Base-by-base conservation (phyloP, 1,139 yeast genomes). In the Pichia cactophila region DNA sequence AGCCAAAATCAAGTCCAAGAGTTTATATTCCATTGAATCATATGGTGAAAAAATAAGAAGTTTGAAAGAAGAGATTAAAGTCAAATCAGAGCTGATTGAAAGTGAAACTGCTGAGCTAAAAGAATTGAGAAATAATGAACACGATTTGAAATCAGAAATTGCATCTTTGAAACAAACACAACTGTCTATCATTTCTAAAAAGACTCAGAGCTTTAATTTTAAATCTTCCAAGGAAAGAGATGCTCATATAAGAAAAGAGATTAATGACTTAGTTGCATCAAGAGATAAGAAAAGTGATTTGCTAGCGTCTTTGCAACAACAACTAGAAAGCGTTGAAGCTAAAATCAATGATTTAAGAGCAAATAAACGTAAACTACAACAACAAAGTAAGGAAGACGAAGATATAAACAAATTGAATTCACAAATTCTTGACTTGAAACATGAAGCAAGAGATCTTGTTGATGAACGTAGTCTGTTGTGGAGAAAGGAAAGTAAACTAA, bases 401-500 rank as follows among this genome's bases (percentile, higher is more conserved):
- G 33, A 35, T 39, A 47, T 51, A 20, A n/a, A 35, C n/a, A 7
- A 60, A 6, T 17, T 50, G 2, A 55, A 54, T 43, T 35, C 44
- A n/a, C 63, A 64, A 29, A 53, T 74, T 5, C 49, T 62, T 6
- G 60, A 60, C 0, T 56, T 75, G 33, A 81, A 74, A 58, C 51
- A 62, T 8, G 61, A 70, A 28, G 71, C 78, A 29, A 65, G 69
- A n/a, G 67, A 62, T 5, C 69, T 80, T 33, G 72, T 78, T 16
- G 96, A 90, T 60, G 73, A 77, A 53, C 75, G 95, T 57, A 87
- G 86, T 61, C 68, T 68, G 14, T 66, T 83, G 16, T 88, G 96
- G 96, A 79, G 96, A 62, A 81, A 83, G 36, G 95, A 87, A 60
- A 80, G 85, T 49, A 78, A 78, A 56, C 65, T 75, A 37, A 78